Percentiles rank a stretch among this genome's conserved stretches.
Conservation (phyloP, 192 early-diverging fungal genomes). For the Endogone sp. region DNA sequence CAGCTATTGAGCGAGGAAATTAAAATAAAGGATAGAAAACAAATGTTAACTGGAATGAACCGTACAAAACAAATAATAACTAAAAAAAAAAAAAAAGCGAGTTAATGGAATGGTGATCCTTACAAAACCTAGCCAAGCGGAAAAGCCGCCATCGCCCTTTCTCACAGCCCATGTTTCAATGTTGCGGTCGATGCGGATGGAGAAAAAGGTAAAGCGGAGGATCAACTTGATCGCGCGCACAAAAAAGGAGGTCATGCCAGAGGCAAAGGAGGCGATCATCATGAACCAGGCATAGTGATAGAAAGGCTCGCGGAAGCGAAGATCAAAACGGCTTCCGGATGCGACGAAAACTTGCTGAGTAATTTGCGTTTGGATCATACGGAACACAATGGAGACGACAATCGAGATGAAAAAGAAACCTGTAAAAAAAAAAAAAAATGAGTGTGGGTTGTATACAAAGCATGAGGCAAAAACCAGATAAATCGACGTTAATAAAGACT, state of each 20-base stretch:
- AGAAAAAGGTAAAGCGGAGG: constrained; percentile 27
- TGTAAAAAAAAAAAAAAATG: not conserved
- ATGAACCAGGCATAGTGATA: constrained; percentile 33
- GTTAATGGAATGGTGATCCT: not conserved
- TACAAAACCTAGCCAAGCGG: constrained; percentile 34
- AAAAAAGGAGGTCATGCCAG: constrained; percentile 28
- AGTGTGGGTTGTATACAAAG: not conserved
- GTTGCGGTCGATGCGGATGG: constrained; percentile 27
- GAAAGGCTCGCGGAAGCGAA: constrained; percentile 22
- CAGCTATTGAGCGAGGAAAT: constrained; percentile 9
- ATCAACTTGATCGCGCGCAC: constrained; percentile 25
- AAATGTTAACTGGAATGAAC: too few relatives aligned
- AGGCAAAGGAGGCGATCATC: constrained; percentile 34
- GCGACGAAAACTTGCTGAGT: constrained; percentile 25
- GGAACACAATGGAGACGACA: constrained; percentile 26
- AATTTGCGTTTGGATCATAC: constrained; percentile 25
- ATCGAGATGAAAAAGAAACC: constrained; percentile 31
- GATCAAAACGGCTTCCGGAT: constrained; percentile 7
- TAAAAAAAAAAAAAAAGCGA: not conserved
- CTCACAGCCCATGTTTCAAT: constrained; percentile 35
- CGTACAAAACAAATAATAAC: too few relatives aligned
- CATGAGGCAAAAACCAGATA: not conserved
- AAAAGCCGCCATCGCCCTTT: constrained; percentile 31
- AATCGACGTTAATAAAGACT: not conserved
- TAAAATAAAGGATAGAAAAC: not conserved